Conservation (phyloP, 148 eudicot species). For the Tetragonia tetragonoides region DNA sequence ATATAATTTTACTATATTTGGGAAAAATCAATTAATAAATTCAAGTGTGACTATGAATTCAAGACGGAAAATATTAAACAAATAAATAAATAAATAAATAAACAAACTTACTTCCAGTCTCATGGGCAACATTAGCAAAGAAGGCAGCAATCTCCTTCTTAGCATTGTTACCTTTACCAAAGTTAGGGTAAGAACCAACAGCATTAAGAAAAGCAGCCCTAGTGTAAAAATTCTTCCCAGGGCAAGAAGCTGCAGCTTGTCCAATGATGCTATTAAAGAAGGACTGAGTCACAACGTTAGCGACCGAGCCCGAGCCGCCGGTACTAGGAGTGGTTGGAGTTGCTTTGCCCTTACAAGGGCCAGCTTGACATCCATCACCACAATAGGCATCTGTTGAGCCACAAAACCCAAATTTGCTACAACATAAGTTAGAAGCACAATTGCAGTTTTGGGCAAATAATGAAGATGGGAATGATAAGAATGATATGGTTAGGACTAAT, state of each 20-base stretch:
- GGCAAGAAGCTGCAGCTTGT: conserved; percentile 38
- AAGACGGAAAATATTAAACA: too few species aligned
- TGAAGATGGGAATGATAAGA: too few species aligned
- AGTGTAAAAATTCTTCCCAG: conserved; percentile 45
- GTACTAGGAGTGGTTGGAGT: neutral
- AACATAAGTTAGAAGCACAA: too few species aligned
- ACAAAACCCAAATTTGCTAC: conserved; percentile 27
- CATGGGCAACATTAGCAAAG: conserved; percentile 55
- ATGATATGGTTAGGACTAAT: too few species aligned
- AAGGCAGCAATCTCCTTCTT: too few species aligned
- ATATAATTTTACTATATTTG: too few species aligned
- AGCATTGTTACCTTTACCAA: too few species aligned
- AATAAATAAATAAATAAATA: too few species aligned
- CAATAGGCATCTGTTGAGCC: conserved; percentile 17
- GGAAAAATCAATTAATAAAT: too few species aligned
- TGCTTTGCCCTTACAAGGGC: conserved; percentile 18
- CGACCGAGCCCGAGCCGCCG: conserved; percentile 14
- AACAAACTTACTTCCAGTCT: conserved; percentile 47
- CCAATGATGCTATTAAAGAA: conserved; percentile 52
- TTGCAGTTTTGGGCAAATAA: too few species aligned
- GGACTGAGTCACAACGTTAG: conserved; percentile 35
- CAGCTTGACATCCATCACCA: conserved; percentile 9
- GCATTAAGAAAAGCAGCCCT: conserved; percentile 37
- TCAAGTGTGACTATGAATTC: too few species aligned
- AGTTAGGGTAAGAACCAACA: conserved; percentile 17